phyloP scores from a whole-genome alignment of 164 flowering plant species.

The grape (Vitis vinifera) region ASM3070453v1 NC_081816.1:1396501-1397000 shows the following conservation, averaged over 20 bases:
- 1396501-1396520: not conserved
- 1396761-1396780: conserved; percentile 88
- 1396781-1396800: conserved; percentile 85
- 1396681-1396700: not conserved
- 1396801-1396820: conserved; percentile 67
- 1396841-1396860: not conserved
- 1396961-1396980: not conserved
- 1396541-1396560: not conserved
- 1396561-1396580: conserved; percentile 66
- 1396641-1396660: not conserved
- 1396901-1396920: conserved; percentile 28
- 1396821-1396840: not conserved
- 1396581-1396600: conserved; percentile 99
- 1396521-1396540: not conserved
- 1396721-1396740: conserved; percentile 87
- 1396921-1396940: conserved; percentile 98
- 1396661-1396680: not conserved
- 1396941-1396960: conserved; percentile 99
- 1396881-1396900: conserved; percentile 11
- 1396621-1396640: conserved; percentile 98
- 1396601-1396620: conserved; percentile 94
- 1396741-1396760: conserved; percentile 76
- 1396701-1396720: conserved; percentile 24
- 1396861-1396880: not conserved
- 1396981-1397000: not conserved